Conservation (phyloP, 345 rosid genomes). For the Syzygium jambos region DNA sequence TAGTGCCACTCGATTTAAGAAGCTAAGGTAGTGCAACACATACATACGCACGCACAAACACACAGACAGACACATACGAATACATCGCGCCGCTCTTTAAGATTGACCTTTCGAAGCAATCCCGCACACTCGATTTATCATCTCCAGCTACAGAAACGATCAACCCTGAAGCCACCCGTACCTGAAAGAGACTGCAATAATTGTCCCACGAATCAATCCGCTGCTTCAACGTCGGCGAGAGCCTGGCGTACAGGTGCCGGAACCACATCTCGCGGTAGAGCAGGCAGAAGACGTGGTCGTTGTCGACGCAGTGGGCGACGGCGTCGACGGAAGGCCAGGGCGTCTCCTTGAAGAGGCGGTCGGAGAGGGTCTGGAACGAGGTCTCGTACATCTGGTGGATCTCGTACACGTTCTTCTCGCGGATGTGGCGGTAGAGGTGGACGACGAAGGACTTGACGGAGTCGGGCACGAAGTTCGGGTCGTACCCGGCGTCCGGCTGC, state of each 20-base stretch:
- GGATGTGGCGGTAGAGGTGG: conserved; percentile 92
- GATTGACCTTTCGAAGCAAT: neutral
- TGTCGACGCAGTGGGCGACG: conserved; percentile 73
- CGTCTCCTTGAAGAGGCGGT: conserved; percentile 83
- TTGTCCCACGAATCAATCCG: conserved; percentile 98
- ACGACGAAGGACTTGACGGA: conserved; percentile 86
- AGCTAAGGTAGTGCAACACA: neutral
- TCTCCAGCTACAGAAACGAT: neutral
- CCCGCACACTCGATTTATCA: neutral
- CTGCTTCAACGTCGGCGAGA: conserved; percentile 83
- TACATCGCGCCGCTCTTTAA: neutral
- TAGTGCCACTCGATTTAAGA: neutral
- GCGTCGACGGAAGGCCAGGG: conserved; percentile 98
- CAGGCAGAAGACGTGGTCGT: conserved; percentile 90
- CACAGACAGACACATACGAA: neutral
- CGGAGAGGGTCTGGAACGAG: conserved; percentile 84
- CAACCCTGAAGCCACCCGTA: neutral
- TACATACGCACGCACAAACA: neutral
- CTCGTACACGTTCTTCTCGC: conserved; percentile 98
- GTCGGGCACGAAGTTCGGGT: conserved; percentile 90
- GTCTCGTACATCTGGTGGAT: conserved; percentile 99
- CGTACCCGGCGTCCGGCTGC: conserved; percentile 44
- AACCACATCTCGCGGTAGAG: conserved; percentile 99
- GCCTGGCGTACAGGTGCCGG: conserved; percentile 87
- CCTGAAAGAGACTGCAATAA: conserved; percentile 88